These are phyloP conservation scores for Phaeotremella fagi DNA, from an alignment of 768 basidiomycete genomes.

Conservation along the genomic window DNA sequence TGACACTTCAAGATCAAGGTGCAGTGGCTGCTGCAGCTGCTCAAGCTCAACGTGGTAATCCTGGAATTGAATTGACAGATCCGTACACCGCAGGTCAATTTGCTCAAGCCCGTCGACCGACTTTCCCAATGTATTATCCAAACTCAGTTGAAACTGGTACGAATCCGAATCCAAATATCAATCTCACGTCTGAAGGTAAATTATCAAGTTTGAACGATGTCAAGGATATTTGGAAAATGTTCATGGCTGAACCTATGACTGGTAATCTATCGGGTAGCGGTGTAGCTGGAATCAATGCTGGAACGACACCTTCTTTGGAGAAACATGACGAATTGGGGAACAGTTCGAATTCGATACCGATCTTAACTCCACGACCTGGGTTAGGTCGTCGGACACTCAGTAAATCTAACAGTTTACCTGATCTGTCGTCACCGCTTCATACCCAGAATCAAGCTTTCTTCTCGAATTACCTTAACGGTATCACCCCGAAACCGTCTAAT, in stretches of 20 bases:
- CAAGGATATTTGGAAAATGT: constrained; percentile 44
- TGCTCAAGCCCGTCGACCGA: constrained; percentile 14
- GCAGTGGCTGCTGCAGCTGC: not conserved
- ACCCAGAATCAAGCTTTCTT: constrained; percentile 10
- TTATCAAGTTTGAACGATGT: constrained; percentile 38
- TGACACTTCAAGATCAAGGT: constrained; percentile 31
- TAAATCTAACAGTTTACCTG: constrained; percentile 42
- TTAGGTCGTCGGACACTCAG: constrained; percentile 31
- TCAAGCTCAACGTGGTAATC: not conserved
- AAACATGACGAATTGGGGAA: not conserved
- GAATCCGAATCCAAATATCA: not conserved
- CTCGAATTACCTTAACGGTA: constrained; percentile 12
- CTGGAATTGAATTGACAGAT: not conserved
- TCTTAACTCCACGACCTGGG: constrained; percentile 24
- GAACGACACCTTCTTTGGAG: not conserved
- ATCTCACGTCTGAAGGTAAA: no score
- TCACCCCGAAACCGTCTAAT: constrained; percentile 14
- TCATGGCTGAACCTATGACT: constrained; percentile 39
- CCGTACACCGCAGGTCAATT: constrained; percentile 15
- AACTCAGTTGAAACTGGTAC: not conserved
- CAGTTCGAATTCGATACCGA: not conserved
- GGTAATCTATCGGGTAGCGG: constrained; percentile 3
- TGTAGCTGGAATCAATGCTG: not conserved
- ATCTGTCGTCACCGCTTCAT: constrained; percentile 31
- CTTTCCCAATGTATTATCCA: constrained; percentile 10